Base-by-base conservation (phyloP, 306 rosid species). In the Trichosanthes truncata region DNA sequence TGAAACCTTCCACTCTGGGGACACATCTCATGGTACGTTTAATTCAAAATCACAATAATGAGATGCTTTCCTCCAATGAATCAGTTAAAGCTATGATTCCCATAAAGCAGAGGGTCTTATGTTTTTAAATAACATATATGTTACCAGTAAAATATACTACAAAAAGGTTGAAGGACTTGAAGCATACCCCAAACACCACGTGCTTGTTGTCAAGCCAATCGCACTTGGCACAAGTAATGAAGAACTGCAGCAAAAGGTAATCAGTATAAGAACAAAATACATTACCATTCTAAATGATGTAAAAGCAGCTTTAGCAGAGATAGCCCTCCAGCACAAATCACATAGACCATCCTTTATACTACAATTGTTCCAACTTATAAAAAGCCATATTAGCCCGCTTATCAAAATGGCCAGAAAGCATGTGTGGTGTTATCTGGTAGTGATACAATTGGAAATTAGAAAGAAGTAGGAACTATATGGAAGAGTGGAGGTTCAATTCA, bases 201-300 rank as follows among this genome's bases (percentile, higher is more conserved):
- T 95, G 97, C 90, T 93, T 95, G 87, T 90, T 95, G 88, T 95
- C 99, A 65, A 95, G 97, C 99, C 97, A 95, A 83, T 95, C 99
- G 1, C 99, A 95, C 79, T 95, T 95, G 57, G 98, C 89, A 56
- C 97, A 91, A 78, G 98, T 92, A 81, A 95, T 57, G 71, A 95
- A 95, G 89, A 95, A 95, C 99, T 95, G 93, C 83, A 79, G 81
- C 26, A 33, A 33, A 71, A 36, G 40, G 66, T 33, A 40, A 73
- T 31, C 18, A 20, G 14, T 11, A 74, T 75, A 10, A 65, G 77
- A 45, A 33, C 8, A 63, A 45, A 72, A 46, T 46, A 72, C 12
- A 45, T 41, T 5, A 13, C 56, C 55, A 21, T 41, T 41, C 36
- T 31, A 12, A 41, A 69, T 71, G 38, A 14, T 45, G 77, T 6